Conservation (phyloP, 2,329 filamentous ascomycete species). For the Endothia cerciana region DNA sequence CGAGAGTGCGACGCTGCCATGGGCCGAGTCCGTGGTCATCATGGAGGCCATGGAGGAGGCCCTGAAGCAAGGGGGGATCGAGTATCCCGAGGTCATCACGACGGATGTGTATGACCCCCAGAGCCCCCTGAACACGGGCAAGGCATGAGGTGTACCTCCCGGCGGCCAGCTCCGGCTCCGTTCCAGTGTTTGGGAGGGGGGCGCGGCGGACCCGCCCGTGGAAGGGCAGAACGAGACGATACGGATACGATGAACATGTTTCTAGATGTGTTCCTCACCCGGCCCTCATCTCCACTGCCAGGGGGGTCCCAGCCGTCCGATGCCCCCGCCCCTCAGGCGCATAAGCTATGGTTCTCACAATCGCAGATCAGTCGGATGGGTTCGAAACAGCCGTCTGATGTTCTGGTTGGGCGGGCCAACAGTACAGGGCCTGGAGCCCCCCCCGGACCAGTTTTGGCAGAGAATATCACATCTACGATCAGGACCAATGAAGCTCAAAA, state of each 20-base stretch:
- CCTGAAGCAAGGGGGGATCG: constrained; percentile 56
- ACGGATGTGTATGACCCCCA: constrained; percentile 61
- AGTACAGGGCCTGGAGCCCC: constrained; percentile 9
- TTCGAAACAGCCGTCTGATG: constrained; percentile 23
- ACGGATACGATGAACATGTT: constrained; percentile 2
- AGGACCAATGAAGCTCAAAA: constrained; percentile 13
- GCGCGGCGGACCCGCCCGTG: not conserved
- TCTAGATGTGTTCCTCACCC: not conserved
- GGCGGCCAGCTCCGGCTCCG: not conserved
- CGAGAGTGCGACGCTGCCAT: constrained; percentile 72
- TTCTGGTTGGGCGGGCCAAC: constrained; percentile 8
- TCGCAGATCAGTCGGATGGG: constrained; percentile 7
- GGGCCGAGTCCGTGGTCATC: constrained; percentile 78
- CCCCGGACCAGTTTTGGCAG: not conserved
- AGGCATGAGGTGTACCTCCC: constrained; percentile 24
- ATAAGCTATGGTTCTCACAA: not conserved
- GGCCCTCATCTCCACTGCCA: not conserved
- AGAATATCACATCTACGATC: constrained; percentile 10
- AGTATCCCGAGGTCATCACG: constrained; percentile 60
- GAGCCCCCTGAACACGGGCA: constrained; percentile 65
- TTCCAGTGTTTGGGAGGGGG: too few relatives aligned
- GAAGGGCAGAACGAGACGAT: not conserved
- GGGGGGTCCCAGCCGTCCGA: not conserved
- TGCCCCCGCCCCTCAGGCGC: not conserved
- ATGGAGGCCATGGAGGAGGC: constrained; percentile 73